Conservation (phyloP, 2,329 filamentous ascomycete species). For the Moelleriella libera region DNA sequence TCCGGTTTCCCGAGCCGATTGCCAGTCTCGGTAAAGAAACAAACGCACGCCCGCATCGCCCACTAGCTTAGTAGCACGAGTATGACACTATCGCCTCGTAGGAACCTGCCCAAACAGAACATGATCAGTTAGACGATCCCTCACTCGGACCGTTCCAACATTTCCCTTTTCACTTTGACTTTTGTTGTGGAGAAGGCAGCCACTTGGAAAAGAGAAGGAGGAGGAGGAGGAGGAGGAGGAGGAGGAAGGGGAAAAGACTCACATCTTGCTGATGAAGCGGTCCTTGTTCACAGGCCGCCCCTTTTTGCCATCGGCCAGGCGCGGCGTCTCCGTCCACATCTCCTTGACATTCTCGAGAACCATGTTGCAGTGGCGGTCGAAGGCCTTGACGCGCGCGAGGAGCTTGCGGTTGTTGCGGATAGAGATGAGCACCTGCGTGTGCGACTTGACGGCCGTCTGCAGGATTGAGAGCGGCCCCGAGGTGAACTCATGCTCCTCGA, state of each 20-base stretch:
- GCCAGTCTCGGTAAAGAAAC: no score
- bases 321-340: constrained; percentile 97
- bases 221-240: background rate
- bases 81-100: constrained; percentile 79
- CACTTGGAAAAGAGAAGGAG: background rate
- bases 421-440: constrained; percentile 92
- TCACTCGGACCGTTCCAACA: background rate
- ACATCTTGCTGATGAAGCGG: constrained; percentile 96
- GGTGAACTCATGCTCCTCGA: constrained; percentile 43
- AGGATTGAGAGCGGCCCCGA: constrained; percentile 64
- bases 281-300: constrained; percentile 93
- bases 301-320: constrained; percentile 72
- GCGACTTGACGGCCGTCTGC: constrained; percentile 87
- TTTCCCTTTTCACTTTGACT: background rate
- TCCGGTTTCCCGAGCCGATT: no score
- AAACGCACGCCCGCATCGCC: background rate
- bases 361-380: constrained; percentile 99
- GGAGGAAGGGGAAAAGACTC: constrained; percentile 3
- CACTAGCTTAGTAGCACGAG: constrained; percentile 63
- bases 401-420: constrained; percentile 98
- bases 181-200: background rate
- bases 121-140: background rate
- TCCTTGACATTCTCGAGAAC: constrained; percentile 86
- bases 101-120: constrained; percentile 42
- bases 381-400: constrained; percentile 92